phyloP scores from a whole-genome alignment of 176 grass and related monocot species.

The Metroxylon sagu region DNA sequence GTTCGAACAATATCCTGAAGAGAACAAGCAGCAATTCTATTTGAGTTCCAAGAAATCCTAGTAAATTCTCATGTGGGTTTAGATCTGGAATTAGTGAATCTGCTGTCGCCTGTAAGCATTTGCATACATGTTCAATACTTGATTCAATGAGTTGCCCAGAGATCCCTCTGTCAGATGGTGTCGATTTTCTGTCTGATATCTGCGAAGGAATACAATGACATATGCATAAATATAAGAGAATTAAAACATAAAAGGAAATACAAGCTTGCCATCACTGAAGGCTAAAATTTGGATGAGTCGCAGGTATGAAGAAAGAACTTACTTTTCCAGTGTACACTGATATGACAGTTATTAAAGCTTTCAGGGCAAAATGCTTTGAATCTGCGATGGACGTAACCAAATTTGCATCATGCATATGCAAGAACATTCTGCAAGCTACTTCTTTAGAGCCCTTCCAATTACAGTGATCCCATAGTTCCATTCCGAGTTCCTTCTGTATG shows the following conservation, averaged over 20 bases:
- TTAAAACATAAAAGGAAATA: too few relatives aligned
- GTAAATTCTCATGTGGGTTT: constrained; percentile 39
- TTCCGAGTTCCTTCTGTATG: constrained; percentile 47
- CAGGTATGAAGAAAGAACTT: constrained; percentile 13
- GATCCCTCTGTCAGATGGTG: constrained; percentile 16
- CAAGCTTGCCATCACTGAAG: too few relatives aligned
- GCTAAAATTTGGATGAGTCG: too few relatives aligned
- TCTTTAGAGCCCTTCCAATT: constrained; percentile 51
- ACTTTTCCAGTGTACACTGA: constrained; percentile 71
- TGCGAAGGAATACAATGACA: not conserved
- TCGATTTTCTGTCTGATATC: not conserved
- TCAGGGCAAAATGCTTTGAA: constrained; percentile 59
- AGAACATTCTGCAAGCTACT: constrained; percentile 57
- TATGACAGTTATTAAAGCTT: constrained; percentile 52
- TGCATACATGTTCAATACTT: constrained; percentile 48
- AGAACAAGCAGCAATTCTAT: constrained; percentile 57
- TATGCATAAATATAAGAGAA: too few relatives aligned
- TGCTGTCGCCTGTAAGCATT: constrained; percentile 39
- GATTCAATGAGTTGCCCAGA: constrained; percentile 32
- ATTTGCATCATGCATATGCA: constrained; percentile 58
- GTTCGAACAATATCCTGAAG: constrained; percentile 30
- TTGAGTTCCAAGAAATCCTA: constrained; percentile 51
- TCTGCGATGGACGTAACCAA: constrained; percentile 36
- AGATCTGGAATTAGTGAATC: constrained; percentile 39
- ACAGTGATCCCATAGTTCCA: constrained; percentile 61